Conservation (phyloP, 441 rosid genomes). For the Dalechampia spathulata region DNA sequence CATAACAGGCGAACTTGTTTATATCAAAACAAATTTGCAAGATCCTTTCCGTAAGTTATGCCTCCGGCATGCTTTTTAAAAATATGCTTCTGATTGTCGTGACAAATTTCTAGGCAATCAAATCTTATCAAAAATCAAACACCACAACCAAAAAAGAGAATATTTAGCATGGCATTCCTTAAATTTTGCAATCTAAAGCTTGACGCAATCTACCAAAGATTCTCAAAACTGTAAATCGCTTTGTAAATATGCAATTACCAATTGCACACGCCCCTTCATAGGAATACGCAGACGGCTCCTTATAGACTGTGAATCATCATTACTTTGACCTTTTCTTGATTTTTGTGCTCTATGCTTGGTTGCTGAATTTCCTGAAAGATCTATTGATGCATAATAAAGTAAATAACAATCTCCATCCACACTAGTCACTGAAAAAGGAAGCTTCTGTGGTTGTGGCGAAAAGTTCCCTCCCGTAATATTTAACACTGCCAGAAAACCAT, state of each 20-base stretch:
- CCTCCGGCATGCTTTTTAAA: no score
- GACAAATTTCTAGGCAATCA: neutral
- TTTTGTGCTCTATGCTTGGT: conserved; percentile 51
- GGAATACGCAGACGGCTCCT: conserved; percentile 73
- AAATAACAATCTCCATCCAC: conserved; percentile 79
- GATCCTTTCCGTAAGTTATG: no score
- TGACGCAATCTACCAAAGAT: conserved; percentile 2
- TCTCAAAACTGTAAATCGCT: conserved; percentile 6
- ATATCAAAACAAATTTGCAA: neutral
- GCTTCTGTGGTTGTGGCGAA: conserved; percentile 84
- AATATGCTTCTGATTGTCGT: neutral
- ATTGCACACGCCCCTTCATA: conserved; percentile 92
- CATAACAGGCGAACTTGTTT: neutral
- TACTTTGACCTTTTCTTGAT: conserved; percentile 34
- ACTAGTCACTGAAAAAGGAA: conserved; percentile 88
- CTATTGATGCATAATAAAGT: conserved; percentile 79
- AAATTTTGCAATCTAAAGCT: neutral
- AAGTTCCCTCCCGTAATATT: conserved; percentile 84
- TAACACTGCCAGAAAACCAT: conserved; percentile 92
- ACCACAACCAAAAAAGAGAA: neutral
- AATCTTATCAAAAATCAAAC: neutral
- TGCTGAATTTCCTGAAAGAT: conserved; percentile 55
- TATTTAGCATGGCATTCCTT: neutral
- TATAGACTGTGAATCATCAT: conserved; percentile 53
- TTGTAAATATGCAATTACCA: conserved; percentile 39